Evolutionary conservation across 2,329 filamentous ascomycete genomes (phyloP).

Genomic region (Fusarium paranaense): DNA sequence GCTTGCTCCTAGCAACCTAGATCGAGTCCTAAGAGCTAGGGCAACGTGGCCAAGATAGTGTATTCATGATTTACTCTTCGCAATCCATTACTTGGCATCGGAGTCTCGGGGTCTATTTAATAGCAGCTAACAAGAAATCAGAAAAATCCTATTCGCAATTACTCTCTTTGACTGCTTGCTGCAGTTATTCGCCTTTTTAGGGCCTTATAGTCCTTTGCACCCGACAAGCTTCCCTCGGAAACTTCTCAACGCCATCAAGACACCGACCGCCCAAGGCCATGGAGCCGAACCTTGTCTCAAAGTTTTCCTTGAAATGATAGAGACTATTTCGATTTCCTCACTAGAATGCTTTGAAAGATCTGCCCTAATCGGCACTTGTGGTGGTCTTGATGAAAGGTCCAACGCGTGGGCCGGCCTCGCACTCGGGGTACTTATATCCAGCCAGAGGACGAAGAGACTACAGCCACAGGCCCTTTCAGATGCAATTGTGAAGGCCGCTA

Average conservation of each 20-base stretch:
- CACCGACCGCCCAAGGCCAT: neutral
- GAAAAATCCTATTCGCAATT: neutral
- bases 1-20: too few species aligned
- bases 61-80: too few species aligned
- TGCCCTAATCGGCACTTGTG: neutral
- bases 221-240: neutral
- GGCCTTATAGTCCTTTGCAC: neutral
- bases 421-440: neutral
- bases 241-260: neutral
- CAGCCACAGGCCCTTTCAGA: neutral
- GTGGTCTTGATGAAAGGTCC: neutral
- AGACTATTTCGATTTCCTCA: neutral
- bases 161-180: neutral
- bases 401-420: neutral
- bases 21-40: too few species aligned
- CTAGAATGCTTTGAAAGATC: neutral
- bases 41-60: too few species aligned
- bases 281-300: neutral
- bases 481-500: neutral
- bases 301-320: neutral
- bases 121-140: neutral
- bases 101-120: too few species aligned
- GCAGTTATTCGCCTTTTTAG: neutral
- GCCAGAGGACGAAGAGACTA: neutral
- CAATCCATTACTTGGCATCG: too few species aligned